These are phyloP conservation scores for Pichia sp. DNA, from an alignment of 1,139 yeast species.

Conservation along the genomic window DNA sequence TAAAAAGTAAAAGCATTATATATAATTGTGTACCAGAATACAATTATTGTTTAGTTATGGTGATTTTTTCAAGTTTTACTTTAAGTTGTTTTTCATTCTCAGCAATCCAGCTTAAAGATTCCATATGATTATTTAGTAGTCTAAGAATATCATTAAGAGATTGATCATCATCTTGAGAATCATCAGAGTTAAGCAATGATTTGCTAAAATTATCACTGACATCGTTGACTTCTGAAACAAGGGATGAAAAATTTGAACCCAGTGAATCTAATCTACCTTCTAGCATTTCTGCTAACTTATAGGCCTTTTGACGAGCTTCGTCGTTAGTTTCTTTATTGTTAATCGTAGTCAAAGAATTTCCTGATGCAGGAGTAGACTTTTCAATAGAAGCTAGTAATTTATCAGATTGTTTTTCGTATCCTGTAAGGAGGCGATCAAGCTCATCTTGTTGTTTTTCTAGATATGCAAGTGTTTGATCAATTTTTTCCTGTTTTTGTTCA, in stretches of 20 bases:
- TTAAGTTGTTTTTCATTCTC: constrained; percentile 62
- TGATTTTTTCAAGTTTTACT: constrained; percentile 48
- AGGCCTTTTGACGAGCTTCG: constrained; percentile 85
- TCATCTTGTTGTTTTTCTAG: constrained; percentile 93
- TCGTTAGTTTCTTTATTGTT: constrained; percentile 37
- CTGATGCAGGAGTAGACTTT: constrained; percentile 13
- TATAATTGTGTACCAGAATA: not conserved
- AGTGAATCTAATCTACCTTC: constrained; percentile 76
- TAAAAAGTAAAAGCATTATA: not conserved
- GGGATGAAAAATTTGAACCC: constrained; percentile 67
- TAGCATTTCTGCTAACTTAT: constrained; percentile 76
- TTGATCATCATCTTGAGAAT: constrained; percentile 25
- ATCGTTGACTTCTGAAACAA: constrained; percentile 79
- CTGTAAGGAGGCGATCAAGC: constrained; percentile 71
- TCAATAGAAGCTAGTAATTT: constrained; percentile 25
- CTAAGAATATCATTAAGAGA: constrained; percentile 62
- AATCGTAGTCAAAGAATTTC: not conserved
- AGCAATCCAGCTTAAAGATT: constrained; percentile 84
- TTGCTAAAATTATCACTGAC: constrained; percentile 80
- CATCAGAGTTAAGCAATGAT: constrained; percentile 29
- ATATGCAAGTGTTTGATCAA: constrained; percentile 81
- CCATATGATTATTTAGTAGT: constrained; percentile 80
- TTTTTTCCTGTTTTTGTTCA: constrained; percentile 75
- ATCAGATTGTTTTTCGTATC: constrained; percentile 83
- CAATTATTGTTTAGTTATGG: constrained; percentile 11